Base-by-base conservation (phyloP, 2,329 filamentous ascomycete genomes). In the Hirsutella thompsonii region DNA sequence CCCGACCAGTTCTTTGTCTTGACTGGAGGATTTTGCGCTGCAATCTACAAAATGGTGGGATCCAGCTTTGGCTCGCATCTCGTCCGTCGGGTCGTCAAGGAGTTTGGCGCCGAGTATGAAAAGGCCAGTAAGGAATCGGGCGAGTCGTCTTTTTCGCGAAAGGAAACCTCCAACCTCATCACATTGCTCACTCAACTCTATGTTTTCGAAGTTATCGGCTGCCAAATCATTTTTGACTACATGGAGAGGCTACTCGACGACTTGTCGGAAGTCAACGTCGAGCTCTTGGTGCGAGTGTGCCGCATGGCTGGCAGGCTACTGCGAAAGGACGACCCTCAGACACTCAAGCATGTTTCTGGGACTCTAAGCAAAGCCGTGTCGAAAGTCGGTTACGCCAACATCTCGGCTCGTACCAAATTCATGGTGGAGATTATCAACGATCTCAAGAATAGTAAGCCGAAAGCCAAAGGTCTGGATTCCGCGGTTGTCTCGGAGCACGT, bases 391-490 rank as follows among this genome's bases (percentile, higher is more conserved):
- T 77, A 84, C 52, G 67, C 68, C 11, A 82, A 79, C 18, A 67
- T 94, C 21, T 90, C 88, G 1, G 84, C 89, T 9, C 80, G 92
- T 42, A 95, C 90, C 1, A 93, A 84, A 50, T 95, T 95, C 62
- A 96, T 96, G 89, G 84, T 98, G 39, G 90, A 96, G 54, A 92
- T 83, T 1, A 94, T 98, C 58, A 87, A 84, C 44, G 86, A 94
- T 52, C 70, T 98, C 23, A 94, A 94, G 59, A 94, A 94, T 66
- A 95, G 92, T 62, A 86, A 86, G 44, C 72, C 89, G 55, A 95
- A 90, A 60, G 79, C 81, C 13, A 79, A 78, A 14, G 74, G 74
- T 4, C 72, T 74, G 36, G 83, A 83, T 33, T 84, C 84, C 1
- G 76, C 74, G 3, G 68, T 93, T 5, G 76, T 80, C 1, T 80